Conservation (phyloP, 306 rosid species). For the Prunus campanulata region DNA sequence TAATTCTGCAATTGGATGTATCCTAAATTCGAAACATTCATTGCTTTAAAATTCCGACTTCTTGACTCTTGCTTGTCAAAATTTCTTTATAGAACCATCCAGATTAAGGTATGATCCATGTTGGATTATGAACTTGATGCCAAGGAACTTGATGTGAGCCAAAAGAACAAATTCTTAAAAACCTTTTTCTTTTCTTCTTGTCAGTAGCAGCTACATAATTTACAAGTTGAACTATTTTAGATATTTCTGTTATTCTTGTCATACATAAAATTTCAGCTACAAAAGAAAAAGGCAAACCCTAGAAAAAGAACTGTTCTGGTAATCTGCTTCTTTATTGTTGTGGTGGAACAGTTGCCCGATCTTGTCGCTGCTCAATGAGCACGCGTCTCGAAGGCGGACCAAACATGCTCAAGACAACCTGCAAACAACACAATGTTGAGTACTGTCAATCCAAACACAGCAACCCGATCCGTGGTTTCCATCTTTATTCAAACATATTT, state of each 20-base stretch:
- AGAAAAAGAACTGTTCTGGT: background rate
- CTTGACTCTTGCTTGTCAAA: too few relatives aligned
- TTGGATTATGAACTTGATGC: background rate
- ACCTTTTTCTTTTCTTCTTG: slow-evolving; percentile 13
- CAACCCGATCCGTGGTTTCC: background rate
- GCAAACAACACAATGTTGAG: slow-evolving; percentile 10
- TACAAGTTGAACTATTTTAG: slow-evolving; percentile 18
- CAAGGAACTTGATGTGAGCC: background rate
- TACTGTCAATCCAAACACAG: background rate
- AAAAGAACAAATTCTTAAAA: background rate
- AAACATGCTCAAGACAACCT: slow-evolving; percentile 84
- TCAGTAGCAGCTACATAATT: slow-evolving; percentile 11
- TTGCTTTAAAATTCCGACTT: too few relatives aligned
- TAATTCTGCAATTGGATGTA: too few relatives aligned
- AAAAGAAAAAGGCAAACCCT: background rate
- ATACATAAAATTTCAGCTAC: slow-evolving; percentile 13
- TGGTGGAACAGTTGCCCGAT: slow-evolving; percentile 54
- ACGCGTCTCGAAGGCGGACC: slow-evolving; percentile 92
- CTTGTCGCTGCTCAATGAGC: slow-evolving; percentile 47
- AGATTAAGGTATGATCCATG: too few relatives aligned
- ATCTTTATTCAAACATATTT: background rate
- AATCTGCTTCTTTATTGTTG: slow-evolving; percentile 10
- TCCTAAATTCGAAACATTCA: too few relatives aligned
- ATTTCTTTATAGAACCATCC: too few relatives aligned
- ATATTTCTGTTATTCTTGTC: background rate